Conservation (phyloP, 371 early-diverging fungal species). For the Rhizomucor miehei region DNA sequence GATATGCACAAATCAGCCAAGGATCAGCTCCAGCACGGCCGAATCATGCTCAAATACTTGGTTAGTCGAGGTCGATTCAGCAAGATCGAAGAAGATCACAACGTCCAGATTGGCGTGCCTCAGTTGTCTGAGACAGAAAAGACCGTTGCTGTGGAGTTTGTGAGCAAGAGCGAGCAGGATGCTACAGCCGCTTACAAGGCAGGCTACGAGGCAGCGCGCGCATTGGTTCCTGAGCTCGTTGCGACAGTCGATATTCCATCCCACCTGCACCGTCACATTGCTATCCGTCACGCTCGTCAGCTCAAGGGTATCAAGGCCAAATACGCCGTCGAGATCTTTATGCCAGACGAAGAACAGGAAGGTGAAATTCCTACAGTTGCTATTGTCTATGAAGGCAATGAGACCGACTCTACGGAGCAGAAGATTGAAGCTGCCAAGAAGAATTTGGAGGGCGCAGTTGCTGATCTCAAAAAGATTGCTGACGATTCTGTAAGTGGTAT, state of each 20-base stretch:
- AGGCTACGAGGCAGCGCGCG: conserved; percentile 24
- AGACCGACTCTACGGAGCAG: conserved; percentile 54
- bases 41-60: conserved; percentile 62
- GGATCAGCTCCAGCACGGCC: conserved; percentile 54
- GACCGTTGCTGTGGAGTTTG: conserved; percentile 58
- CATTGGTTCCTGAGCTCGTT: conserved; percentile 58
- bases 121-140: conserved; percentile 14
- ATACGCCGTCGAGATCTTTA: conserved; percentile 68
- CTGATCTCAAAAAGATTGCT: conserved; percentile 65
- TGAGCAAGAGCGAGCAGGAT: conserved; percentile 54
- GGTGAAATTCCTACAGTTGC: conserved; percentile 33
- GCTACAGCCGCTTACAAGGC: conserved; percentile 56
- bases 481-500: conserved; percentile 38
- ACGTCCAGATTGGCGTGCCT: conserved; percentile 60
- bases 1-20: conserved; percentile 45
- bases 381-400: conserved; percentile 73
- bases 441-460: conserved; percentile 59
- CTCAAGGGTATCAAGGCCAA: conserved; percentile 64
- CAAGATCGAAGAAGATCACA: conserved; percentile 64
- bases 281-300: conserved; percentile 78
- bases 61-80: conserved; percentile 53
- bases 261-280: conserved; percentile 76
- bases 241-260: conserved; percentile 74
- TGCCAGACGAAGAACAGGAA: conserved; percentile 62
- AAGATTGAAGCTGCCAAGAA: conserved; percentile 50